Evolutionary conservation across 352 stramenopile genomes (phyloP).

Genomic region (Pythium biforme): DNA sequence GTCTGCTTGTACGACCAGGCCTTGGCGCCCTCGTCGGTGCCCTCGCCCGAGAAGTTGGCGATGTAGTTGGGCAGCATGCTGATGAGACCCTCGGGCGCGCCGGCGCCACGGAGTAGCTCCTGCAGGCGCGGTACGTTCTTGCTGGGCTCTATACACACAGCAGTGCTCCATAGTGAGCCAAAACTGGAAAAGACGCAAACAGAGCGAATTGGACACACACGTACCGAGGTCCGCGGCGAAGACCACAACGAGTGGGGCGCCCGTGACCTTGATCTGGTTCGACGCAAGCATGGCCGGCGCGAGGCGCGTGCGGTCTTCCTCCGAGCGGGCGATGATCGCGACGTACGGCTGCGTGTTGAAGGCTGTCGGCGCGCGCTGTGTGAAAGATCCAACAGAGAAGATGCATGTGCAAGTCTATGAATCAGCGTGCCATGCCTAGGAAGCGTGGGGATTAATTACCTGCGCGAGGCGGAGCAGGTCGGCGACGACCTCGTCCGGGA

Average conservation of each 20-base stretch:
- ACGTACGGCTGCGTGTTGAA: conserved; percentile 49
- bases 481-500: conserved; percentile 28
- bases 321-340: conserved; percentile 31
- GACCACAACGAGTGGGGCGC: conserved; percentile 67
- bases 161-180: no score
- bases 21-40: conserved; percentile 14
- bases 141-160: conserved; percentile 42
- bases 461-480: conserved; percentile 30
- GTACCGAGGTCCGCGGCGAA: conserved; percentile 63
- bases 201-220: conserved; percentile 3
- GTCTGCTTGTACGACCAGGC: conserved; percentile 44
- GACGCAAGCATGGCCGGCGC: conserved; percentile 35
- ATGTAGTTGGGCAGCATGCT: conserved; percentile 27
- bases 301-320: conserved; percentile 26
- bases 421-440: no score
- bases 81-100: conserved; percentile 34
- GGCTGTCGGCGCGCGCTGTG: conserved; percentile 32
- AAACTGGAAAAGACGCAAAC: no score
- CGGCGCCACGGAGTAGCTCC: conserved; percentile 51
- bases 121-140: conserved; percentile 62
- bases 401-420: no score
- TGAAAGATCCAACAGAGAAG: not conserved
- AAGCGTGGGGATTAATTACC: not conserved
- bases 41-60: conserved; percentile 30
- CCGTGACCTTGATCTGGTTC: conserved; percentile 43